Percentiles rank a stretch among this genome's conserved stretches.
These are phyloP conservation scores for Athelia psychrophila DNA, from an alignment of 1,284 basidiomycete genomes.

Conservation along the genomic window DNA sequence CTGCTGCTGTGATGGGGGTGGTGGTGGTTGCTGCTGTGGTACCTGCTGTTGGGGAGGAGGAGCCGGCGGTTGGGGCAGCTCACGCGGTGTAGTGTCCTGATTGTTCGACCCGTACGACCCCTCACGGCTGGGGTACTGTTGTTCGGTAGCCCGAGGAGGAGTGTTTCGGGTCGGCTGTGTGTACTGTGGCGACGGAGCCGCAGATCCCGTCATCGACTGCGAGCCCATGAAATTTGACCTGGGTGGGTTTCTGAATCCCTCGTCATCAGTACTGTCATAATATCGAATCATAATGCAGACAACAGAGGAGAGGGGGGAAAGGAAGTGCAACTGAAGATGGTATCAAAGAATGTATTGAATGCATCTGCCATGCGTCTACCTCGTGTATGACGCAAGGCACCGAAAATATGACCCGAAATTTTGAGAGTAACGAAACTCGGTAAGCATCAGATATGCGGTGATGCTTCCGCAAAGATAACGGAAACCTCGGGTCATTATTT, in stretches of 20 bases:
- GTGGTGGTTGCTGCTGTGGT: slow-evolving; percentile 18
- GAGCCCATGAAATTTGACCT: slow-evolving; percentile 54
- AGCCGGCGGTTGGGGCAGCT: slow-evolving; percentile 24
- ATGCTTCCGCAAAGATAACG: neutral
- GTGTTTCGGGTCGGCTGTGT: neutral
- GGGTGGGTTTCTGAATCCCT: slow-evolving; percentile 40
- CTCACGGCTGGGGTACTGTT: slow-evolving; percentile 36
- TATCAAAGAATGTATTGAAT: slow-evolving; percentile 4
- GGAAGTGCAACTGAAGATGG: slow-evolving; percentile 7
- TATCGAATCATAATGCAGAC: slow-evolving; percentile 5
- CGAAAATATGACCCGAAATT: neutral
- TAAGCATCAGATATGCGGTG: slow-evolving; percentile 1
- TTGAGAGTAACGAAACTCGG: slow-evolving; percentile 4
- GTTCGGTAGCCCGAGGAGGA: slow-evolving; percentile 14
- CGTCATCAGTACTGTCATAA: slow-evolving; percentile 9
- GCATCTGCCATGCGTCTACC: slow-evolving; percentile 14
- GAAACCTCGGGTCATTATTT: neutral
- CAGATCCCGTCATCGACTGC: slow-evolving; percentile 26
- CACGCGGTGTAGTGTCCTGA: slow-evolving; percentile 30
- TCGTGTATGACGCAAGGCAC: slow-evolving; percentile 13
- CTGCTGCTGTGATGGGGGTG: neutral
- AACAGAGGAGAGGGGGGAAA: slow-evolving; percentile 6
- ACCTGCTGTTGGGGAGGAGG: neutral
- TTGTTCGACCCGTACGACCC: slow-evolving; percentile 42
- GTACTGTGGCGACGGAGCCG: slow-evolving; percentile 49